Evolutionary conservation across 78 protist species (phyloP).

Genomic region (Monocercomonoides exilis): DNA sequence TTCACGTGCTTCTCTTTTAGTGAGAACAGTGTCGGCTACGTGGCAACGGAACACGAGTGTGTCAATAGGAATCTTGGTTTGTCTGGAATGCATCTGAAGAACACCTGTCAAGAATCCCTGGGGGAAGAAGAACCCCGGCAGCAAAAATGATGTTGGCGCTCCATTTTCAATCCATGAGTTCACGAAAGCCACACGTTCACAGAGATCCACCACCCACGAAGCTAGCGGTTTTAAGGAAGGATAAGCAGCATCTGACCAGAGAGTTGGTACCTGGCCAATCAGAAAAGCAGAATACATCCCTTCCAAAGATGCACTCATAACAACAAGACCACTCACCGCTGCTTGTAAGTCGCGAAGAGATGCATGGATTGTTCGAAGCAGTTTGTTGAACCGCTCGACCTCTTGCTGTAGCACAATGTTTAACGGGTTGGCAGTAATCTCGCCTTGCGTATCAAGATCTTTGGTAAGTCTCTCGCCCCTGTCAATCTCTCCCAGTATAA

Average conservation of each 20-base stretch:
- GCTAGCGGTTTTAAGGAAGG: constrained; percentile 41
- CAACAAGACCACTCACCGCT: constrained; percentile 38
- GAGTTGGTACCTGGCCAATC: constrained; percentile 36
- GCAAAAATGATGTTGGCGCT: constrained; percentile 14
- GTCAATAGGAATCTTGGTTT: constrained; percentile 38
- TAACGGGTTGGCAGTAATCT: constrained; percentile 23
- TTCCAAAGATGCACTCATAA: constrained; percentile 39
- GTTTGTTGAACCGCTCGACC: constrained; percentile 41
- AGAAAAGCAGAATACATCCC: constrained; percentile 18
- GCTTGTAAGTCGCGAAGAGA: constrained; percentile 11
- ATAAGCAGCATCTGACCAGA: constrained; percentile 7
- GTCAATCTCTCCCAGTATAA: neutral
- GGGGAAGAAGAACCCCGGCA: constrained; percentile 48
- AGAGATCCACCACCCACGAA: constrained; percentile 34
- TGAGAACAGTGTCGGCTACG: neutral
- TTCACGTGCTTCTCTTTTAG: neutral
- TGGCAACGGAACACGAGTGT: constrained; percentile 22
- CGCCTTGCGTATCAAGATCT: neutral
- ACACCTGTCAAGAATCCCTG: constrained; percentile 60
- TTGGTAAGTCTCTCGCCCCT: neutral
- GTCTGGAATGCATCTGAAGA: constrained; percentile 41
- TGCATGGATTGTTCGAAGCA: constrained; percentile 1
- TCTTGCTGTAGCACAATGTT: constrained; percentile 49
- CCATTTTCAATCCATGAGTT: constrained; percentile 23
- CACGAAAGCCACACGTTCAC: constrained; percentile 20